These are phyloP conservation scores for Manihot esculenta DNA, from an alignment of 441 rosid species.

Conservation along the genomic window DNA sequence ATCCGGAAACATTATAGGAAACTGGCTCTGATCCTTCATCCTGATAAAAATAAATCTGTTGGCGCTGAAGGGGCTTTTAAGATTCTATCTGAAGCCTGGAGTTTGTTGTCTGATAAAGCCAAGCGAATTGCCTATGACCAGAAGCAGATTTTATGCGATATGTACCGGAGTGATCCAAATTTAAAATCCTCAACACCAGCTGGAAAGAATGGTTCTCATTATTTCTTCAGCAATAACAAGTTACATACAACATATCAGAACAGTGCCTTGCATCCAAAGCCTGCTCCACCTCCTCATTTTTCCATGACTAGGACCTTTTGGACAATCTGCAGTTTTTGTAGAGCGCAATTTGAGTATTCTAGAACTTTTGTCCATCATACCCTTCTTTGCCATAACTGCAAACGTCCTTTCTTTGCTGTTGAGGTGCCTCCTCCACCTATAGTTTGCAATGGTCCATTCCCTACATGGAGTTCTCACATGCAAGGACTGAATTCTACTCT, in stretches of 20 bases:
- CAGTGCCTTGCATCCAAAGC: slow-evolving; percentile 28
- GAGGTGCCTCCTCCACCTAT: slow-evolving; percentile 58
- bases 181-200: slow-evolving; percentile 28
- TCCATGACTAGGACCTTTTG: slow-evolving; percentile 67
- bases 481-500: slow-evolving; percentile 42
- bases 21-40: slow-evolving; percentile 75
- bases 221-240: slow-evolving; percentile 26
- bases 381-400: slow-evolving; percentile 75
- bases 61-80: slow-evolving; percentile 92
- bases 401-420: slow-evolving; percentile 53
- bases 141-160: slow-evolving; percentile 36
- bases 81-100: slow-evolving; percentile 81
- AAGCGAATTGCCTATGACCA: slow-evolving; percentile 57
- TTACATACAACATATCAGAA: slow-evolving; percentile 32
- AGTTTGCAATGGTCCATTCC: slow-evolving; percentile 35
- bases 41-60: slow-evolving; percentile 80
- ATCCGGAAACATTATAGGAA: slow-evolving; percentile 66
- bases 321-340: slow-evolving; percentile 72
- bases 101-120: slow-evolving; percentile 56
- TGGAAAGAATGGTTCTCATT: slow-evolving; percentile 33
- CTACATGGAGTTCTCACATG: slow-evolving; percentile 33
- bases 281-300: slow-evolving; percentile 28
- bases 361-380: slow-evolving; percentile 61
- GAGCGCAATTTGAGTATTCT: slow-evolving; percentile 69
- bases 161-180: slow-evolving; percentile 15